phyloP scores from a whole-genome alignment of 331 rosid genomes.

The Dryas integrifolia region DNA sequence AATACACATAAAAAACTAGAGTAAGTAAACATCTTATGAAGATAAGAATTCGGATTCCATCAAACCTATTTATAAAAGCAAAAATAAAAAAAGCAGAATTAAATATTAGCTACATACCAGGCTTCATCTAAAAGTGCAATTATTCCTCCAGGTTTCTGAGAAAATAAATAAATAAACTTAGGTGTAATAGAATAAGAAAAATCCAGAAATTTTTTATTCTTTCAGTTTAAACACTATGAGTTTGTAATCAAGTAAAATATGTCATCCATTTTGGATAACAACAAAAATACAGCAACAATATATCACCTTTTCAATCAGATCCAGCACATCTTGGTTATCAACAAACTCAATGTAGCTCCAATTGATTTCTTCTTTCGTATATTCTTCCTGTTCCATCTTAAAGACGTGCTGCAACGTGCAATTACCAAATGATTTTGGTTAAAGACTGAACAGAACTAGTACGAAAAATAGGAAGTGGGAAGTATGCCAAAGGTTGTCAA shows the following conservation, averaged over 20 bases:
- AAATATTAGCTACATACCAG: slow-evolving; percentile 59
- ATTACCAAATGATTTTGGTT: slow-evolving; percentile 20
- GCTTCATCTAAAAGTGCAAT: slow-evolving; percentile 97
- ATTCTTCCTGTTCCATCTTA: slow-evolving; percentile 99
- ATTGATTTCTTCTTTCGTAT: slow-evolving; percentile 85
- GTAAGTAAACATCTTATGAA: slow-evolving; percentile 7
- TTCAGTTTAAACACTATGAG: not conserved
- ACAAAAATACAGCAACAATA: slow-evolving; percentile 20
- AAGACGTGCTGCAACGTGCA: slow-evolving; percentile 83
- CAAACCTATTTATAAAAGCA: slow-evolving; percentile 8
- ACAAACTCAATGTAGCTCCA: slow-evolving; percentile 99
- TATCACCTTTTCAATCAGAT: slow-evolving; percentile 87
- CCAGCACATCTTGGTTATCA: slow-evolving; percentile 97
- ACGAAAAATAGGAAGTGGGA: slow-evolving; percentile 22
- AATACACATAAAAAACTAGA: slow-evolving; percentile 13
- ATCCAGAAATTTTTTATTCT: not conserved
- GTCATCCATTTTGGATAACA: not conserved
- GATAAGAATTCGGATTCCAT: slow-evolving; percentile 25
- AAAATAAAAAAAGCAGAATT: slow-evolving; percentile 14
- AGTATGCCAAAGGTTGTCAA: slow-evolving; percentile 31
- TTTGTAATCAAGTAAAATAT: not conserved
- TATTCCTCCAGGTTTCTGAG: slow-evolving; percentile 98
- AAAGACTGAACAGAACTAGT: slow-evolving; percentile 11
- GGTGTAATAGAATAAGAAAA: slow-evolving; percentile 20
- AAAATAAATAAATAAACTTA: slow-evolving; percentile 17